Evolutionary conservation across 2,329 filamentous ascomycete species (phyloP), one percentile per base, ranked within the genome.

Genomic region (Chaetomium strumarium): DNA sequence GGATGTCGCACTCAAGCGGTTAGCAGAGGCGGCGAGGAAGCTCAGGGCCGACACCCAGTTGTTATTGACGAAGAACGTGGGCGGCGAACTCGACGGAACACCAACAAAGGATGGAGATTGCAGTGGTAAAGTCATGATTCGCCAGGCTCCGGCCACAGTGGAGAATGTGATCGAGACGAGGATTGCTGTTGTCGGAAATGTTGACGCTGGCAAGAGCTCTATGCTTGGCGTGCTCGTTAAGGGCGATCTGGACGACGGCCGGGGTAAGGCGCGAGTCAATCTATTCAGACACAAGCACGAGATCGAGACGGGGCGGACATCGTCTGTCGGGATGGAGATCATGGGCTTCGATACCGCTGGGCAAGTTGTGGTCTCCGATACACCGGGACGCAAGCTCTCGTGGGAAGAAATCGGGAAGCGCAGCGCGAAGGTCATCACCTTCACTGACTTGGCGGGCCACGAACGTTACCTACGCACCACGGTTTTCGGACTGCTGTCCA

Each of bases 251-350:
- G 93, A 99, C 63, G 93, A 99, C 70, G 93, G 93, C 14, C 81
- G 93, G 65, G 93, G 93, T 12, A 92, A 88, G 68, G 92, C 93
- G 42, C 86, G 93, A 57, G 88, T 99, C 47, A 97, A 96, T 60
- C 82, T 99, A 12, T 99, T 99, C 72, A 83, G 93, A 14, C 93
- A 99, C 70, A 97, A 99, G 71, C 93, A 99, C 65, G 93, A 99
- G 71, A 87, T 97, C 38, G 93, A 99, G 70, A 93, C 88, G 43
- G 93, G 93, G 1, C 81, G 93, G 59, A 99, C 93, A 10, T 96
- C 90, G 66, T 96, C 91, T 0, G 93, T 99, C 0, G 92, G 93
- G 39, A 95, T 97, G 91, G 93, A 99, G 69, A 97, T 97, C 56
- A 90, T 97, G 86, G 93, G 93, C 2, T 99, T 96, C 62, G 90